A percentile compares a stretch with the other conserved stretches of the same genome.
Conservation (phyloP, 2,329 filamentous ascomycete species). For the Amphichorda felina region DNA sequence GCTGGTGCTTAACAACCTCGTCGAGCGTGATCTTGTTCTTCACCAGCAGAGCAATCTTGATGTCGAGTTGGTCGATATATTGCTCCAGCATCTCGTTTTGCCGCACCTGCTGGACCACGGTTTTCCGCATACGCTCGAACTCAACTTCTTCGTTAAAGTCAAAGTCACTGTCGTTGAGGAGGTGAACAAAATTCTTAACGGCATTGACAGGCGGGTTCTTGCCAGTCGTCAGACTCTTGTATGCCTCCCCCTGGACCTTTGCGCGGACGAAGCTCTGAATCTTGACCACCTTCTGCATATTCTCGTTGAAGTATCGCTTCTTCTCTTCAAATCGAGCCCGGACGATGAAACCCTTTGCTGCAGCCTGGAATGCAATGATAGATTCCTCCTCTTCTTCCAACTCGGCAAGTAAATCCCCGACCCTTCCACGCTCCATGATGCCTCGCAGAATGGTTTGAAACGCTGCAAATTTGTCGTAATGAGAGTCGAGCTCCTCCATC, state of each 20-base stretch:
- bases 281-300: constrained; percentile 98
- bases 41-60: constrained; percentile 95
- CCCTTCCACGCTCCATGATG: constrained; percentile 61
- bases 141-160: constrained; percentile 99
- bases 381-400: constrained; percentile 75
- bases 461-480: constrained; percentile 52
- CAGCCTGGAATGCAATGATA: constrained; percentile 63
- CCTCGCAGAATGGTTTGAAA: constrained; percentile 70
- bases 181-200: constrained; percentile 94
- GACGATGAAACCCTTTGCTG: constrained; percentile 61
- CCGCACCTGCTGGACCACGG: constrained; percentile 90
- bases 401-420: constrained; percentile 63
- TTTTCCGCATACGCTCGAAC: constrained; percentile 88
- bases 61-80: constrained; percentile 96
- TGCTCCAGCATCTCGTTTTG: constrained; percentile 96
- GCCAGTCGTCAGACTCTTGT: constrained; percentile 90
- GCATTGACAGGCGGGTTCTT: constrained; percentile 96
- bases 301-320: constrained; percentile 79
- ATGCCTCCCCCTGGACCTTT: constrained; percentile 92
- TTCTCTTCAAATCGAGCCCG: constrained; percentile 71
- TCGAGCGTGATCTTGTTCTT: constrained; percentile 99
- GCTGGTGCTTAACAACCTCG: constrained; percentile 93
- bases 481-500: constrained; percentile 57
- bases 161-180: constrained; percentile 96
- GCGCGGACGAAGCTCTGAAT: constrained; percentile 94